Evolutionary conservation across 805 yeast genomes (phyloP), one percentile per base, ranked within the genome.

Genomic region (Metschnikowia arizonensis): DNA sequence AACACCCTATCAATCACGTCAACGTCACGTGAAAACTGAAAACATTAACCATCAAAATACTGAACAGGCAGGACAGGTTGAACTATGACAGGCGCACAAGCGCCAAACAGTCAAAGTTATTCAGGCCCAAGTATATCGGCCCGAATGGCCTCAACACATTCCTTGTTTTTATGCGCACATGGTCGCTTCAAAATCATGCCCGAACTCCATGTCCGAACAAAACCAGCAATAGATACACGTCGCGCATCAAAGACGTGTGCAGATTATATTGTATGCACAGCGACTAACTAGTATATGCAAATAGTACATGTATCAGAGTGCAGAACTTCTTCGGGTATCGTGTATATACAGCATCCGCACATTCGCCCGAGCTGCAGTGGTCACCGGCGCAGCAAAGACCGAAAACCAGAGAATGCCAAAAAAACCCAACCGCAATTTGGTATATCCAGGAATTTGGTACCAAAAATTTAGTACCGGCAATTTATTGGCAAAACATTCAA

Each of bases 341-440:
- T 26, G 33, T 26, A 37, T 28, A 19, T 10, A 12, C 18, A 12
- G 33, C 31, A 26, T 28, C 18, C 40, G 33, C 40, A 11, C 12
- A 15, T 37, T 37, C 28, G 33, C 40, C 34, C 34, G 34, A 11
- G 21, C 21, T 32, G 34, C 34, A 32, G 34, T 19, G 14, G 9
- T 14, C 34, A 18, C 34, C 34, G 34, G 34, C 34, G 34, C 34
- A 32, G 14, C 34, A 32, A 32, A n/a, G n/a, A n/a, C n/a, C n/a
- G n/a, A n/a, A n/a, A n/a, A n/a, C n/a, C n/a, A n/a, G n/a, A n/a
- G n/a, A n/a, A n/a, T n/a, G n/a, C n/a, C n/a, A n/a, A n/a, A n/a
- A n/a, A n/a, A n/a, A n/a, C n/a, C n/a, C n/a, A n/a, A n/a, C n/a
- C n/a, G n/a, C n/a, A n/a, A n/a, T n/a, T n/a, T n/a, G n/a, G n/a